Conservation (phyloP, 2,329 filamentous ascomycete species). For the Fusarium papillatum region DNA sequence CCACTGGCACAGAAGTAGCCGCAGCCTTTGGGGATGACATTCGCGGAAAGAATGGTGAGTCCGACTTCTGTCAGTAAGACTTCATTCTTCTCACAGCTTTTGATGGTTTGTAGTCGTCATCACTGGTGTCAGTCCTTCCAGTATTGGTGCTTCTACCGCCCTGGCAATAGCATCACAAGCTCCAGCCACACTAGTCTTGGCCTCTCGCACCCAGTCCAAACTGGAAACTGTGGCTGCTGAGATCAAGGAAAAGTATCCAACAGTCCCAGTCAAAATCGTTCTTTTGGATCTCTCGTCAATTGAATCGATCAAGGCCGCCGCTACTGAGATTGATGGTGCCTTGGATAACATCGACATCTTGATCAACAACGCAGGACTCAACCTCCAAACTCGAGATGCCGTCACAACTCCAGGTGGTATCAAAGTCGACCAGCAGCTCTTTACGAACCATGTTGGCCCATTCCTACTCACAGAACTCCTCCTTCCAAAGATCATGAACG, state of each 20-base stretch:
- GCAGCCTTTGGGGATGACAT: slow-evolving; percentile 3
- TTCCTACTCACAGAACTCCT: slow-evolving; percentile 57
- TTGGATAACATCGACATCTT: slow-evolving; percentile 18
- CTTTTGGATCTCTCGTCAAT: slow-evolving; percentile 19
- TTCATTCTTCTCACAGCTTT: neutral
- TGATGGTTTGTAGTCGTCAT: slow-evolving; percentile 10
- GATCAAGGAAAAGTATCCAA: slow-evolving; percentile 2
- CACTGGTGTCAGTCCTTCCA: slow-evolving; percentile 18
- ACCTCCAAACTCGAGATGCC: slow-evolving; percentile 4
- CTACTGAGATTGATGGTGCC: neutral
- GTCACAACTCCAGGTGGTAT: slow-evolving; percentile 2
- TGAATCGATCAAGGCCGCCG: slow-evolving; percentile 6
- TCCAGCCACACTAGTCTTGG: slow-evolving; percentile 9
- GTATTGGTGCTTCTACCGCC: slow-evolving; percentile 16
- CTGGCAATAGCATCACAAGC: slow-evolving; percentile 18
- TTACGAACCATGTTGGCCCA: slow-evolving; percentile 53
- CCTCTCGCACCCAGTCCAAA: slow-evolving; percentile 16
- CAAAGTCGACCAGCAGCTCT: slow-evolving; percentile 41
- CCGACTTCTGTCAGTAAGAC: accelerated
- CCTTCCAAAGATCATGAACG: slow-evolving; percentile 46
- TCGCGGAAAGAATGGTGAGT: slow-evolving; percentile 14
- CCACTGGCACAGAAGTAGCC: slow-evolving; percentile 18
- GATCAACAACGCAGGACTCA: slow-evolving; percentile 31
- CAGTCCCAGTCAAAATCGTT: neutral
- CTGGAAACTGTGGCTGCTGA: neutral